These are phyloP conservation scores for Phaeosphaeria sp. DNA, from an alignment of 2,329 filamentous ascomycete genomes.

Conservation along the genomic window DNA sequence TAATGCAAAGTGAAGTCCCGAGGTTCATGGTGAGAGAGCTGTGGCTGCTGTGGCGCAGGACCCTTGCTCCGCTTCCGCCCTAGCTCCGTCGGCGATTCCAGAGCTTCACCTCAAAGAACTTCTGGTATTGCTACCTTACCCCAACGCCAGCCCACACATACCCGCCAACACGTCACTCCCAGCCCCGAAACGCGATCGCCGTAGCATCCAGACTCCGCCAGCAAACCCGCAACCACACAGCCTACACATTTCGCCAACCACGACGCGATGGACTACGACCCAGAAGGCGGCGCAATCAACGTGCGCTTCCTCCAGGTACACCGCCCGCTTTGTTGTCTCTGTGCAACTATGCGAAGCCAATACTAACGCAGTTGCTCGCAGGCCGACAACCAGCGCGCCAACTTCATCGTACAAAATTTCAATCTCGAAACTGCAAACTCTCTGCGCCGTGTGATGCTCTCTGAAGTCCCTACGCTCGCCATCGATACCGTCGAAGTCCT, in stretches of 20 bases:
- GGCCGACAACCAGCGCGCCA: conserved; percentile 81
- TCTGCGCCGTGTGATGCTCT: conserved; percentile 86
- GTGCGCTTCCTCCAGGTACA: conserved; percentile 49
- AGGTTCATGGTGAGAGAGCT: background rate
- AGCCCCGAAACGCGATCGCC: conserved; percentile 24
- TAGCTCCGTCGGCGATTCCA: conserved; percentile 1
- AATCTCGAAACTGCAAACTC: conserved; percentile 94
- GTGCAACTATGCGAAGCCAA: conserved; percentile 1
- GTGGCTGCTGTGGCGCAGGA: conserved; percentile 12
- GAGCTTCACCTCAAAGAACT: conserved; percentile 30
- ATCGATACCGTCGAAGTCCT: conserved; percentile 95
- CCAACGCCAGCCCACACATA: conserved; percentile 21
- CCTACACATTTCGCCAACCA: conserved; percentile 12
- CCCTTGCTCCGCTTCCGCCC: background rate
- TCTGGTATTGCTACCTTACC: conserved; percentile 13
- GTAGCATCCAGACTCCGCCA: conserved; percentile 16
- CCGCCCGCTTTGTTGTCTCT: conserved; percentile 24
- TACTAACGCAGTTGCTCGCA: conserved; percentile 50
- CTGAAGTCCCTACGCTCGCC: conserved; percentile 92
- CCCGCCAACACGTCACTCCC: conserved; percentile 26
- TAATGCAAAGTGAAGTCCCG: too few relatives aligned
- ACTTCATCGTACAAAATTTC: conserved; percentile 89
- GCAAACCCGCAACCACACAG: conserved; percentile 10
- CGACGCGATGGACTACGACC: conserved; percentile 59
- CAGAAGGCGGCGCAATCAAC: conserved; percentile 52